phyloP scores from a whole-genome alignment of 1,139 yeast species.

The Yamadazyma dendronema region DNA sequence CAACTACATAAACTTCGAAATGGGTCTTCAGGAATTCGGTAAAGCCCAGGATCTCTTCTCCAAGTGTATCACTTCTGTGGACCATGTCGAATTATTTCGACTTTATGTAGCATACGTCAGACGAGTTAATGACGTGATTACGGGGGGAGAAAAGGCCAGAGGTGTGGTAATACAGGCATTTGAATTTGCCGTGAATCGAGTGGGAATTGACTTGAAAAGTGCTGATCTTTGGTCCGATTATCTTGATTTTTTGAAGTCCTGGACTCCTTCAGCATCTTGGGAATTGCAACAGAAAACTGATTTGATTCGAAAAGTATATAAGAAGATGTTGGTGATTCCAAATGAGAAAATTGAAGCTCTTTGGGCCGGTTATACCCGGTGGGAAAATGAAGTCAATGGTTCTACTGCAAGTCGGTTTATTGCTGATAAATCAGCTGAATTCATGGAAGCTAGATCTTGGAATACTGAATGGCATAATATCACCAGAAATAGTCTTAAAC shows the following conservation, averaged over 20 bases:
- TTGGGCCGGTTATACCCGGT: slow-evolving; percentile 79
- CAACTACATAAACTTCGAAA: slow-evolving; percentile 65
- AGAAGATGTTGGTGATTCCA: slow-evolving; percentile 70
- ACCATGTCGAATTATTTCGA: slow-evolving; percentile 67
- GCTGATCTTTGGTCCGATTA: slow-evolving; percentile 82
- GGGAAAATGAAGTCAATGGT: slow-evolving; percentile 77
- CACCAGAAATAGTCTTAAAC: slow-evolving; percentile 41
- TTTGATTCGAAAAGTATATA: slow-evolving; percentile 70
- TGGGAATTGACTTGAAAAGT: slow-evolving; percentile 75
- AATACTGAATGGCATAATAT: slow-evolving; percentile 67
- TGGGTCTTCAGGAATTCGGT: slow-evolving; percentile 65
- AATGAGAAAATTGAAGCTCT: slow-evolving; percentile 68
- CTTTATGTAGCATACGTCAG: slow-evolving; percentile 77
- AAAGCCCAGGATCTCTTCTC: slow-evolving; percentile 65
- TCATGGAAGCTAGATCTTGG: slow-evolving; percentile 85
- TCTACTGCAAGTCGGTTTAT: slow-evolving; percentile 83
- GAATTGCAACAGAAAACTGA: slow-evolving; percentile 85
- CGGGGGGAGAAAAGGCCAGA: slow-evolving; percentile 85
- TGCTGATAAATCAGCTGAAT: slow-evolving; percentile 79
- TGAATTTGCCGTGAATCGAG: slow-evolving; percentile 75
- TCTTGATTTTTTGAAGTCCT: slow-evolving; percentile 70
- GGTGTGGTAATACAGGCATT: slow-evolving; percentile 76
- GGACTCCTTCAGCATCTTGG: slow-evolving; percentile 81
- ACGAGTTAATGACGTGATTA: slow-evolving; percentile 71
- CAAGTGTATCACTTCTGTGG: slow-evolving; percentile 57